These are phyloP conservation scores for Cryphonectria nitschkei DNA, from an alignment of 2,329 filamentous ascomycete species.

Conservation along the genomic window DNA sequence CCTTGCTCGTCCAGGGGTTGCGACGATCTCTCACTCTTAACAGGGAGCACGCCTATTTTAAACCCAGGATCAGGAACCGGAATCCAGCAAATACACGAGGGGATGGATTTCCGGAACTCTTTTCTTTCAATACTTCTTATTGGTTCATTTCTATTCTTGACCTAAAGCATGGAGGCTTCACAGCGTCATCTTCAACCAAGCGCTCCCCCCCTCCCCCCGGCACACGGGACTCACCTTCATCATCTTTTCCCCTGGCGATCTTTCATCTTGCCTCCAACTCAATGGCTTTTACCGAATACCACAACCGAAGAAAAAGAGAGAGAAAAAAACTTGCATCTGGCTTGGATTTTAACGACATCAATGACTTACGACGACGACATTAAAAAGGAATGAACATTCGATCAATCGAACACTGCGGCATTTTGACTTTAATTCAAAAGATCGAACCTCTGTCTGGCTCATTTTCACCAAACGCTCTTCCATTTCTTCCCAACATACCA, in stretches of 20 bases:
- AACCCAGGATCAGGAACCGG: background rate
- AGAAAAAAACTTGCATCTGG: slow-evolving; percentile 16
- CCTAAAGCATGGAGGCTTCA: slow-evolving; percentile 43
- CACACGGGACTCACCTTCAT: slow-evolving; percentile 8
- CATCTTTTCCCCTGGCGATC: slow-evolving; percentile 7
- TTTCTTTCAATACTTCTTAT: background rate
- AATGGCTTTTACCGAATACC: slow-evolving; percentile 9
- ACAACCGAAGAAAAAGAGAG: slow-evolving; percentile 18
- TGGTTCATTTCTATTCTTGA: slow-evolving; percentile 26
- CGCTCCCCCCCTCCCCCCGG: slow-evolving; percentile 4
- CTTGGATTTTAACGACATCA: slow-evolving; percentile 13
- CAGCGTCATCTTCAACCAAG: slow-evolving; percentile 38
- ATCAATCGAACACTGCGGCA: slow-evolving; percentile 26
- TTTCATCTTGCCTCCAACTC: slow-evolving; percentile 24
- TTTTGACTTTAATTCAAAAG: slow-evolving; percentile 10
- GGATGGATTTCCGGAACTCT: slow-evolving; percentile 5
- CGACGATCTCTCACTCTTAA: background rate
- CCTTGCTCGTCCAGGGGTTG: background rate
- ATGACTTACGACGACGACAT: slow-evolving; percentile 21
- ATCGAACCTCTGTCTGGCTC: background rate
- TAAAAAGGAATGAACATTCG: slow-evolving; percentile 26
- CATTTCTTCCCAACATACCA: background rate
- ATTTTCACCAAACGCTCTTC: background rate
- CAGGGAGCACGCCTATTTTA: background rate
- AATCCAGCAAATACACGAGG: slow-evolving; percentile 7